Percentiles rank a stretch among this genome's conserved stretches.
These are phyloP conservation scores for Cucurbita maxima DNA, from an alignment of 306 rosid species.

Conservation along the genomic window DNA sequence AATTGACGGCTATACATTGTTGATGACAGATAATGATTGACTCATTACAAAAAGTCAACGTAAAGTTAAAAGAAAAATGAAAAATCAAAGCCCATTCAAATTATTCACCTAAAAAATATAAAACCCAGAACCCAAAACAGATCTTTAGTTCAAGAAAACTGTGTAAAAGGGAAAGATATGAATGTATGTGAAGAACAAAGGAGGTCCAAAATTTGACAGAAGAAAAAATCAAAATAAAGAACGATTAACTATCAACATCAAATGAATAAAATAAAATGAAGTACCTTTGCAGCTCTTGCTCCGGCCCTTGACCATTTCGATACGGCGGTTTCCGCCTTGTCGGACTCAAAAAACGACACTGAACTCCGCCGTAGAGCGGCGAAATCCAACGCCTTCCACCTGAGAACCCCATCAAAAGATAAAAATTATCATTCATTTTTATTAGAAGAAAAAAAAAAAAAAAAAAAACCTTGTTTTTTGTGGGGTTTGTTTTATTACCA, in stretches of 20 bases:
- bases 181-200: not conserved
- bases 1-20: too few relatives aligned
- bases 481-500: constrained; percentile 30
- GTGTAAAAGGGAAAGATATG: not conserved
- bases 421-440: not conserved
- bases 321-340: constrained; percentile 48
- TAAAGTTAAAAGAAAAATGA: not conserved
- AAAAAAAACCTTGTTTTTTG: not conserved
- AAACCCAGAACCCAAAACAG: not conserved
- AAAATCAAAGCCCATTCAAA: not conserved
- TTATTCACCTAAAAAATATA: not conserved
- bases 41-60: not conserved
- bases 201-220: not conserved
- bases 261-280: not conserved
- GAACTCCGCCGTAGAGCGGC: constrained; percentile 39
- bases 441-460: not conserved
- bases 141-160: not conserved
- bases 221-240: not conserved
- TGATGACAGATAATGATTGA: too few relatives aligned
- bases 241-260: not conserved
- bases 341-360: constrained; percentile 37
- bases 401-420: not conserved
- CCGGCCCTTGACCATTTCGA: constrained; percentile 74
- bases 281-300: constrained; percentile 80
- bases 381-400: constrained; percentile 79